These are phyloP conservation scores for Achlya hypogyna DNA, from an alignment of 352 stramenopile species.

Conservation along the genomic window DNA sequence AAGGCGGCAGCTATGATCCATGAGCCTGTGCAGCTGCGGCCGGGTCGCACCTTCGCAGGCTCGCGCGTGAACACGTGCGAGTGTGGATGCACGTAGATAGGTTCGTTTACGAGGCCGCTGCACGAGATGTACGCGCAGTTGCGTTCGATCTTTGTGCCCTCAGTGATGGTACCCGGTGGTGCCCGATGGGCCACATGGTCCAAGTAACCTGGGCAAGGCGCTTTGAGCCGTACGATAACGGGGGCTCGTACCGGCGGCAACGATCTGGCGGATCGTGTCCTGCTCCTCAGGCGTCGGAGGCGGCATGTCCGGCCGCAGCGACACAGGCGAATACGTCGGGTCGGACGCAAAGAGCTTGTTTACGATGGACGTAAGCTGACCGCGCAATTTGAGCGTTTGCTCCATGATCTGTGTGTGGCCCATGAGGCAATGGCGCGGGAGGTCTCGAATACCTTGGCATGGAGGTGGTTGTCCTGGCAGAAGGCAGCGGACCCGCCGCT, in stretches of 20 bases:
- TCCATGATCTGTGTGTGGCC: conserved; percentile 45
- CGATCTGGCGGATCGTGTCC: conserved; percentile 56
- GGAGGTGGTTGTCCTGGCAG: conserved; percentile 64
- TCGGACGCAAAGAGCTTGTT: conserved; percentile 51
- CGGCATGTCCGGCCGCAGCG: conserved; percentile 51
- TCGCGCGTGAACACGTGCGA: conserved; percentile 72
- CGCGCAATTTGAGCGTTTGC: conserved; percentile 77
- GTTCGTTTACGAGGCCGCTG: conserved; percentile 43
- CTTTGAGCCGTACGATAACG: background rate
- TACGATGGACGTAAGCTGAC: conserved; percentile 76
- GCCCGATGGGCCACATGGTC: conserved; percentile 75
- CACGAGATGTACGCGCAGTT: conserved; percentile 71
- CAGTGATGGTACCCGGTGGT: conserved; percentile 57
- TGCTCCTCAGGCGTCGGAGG: conserved; percentile 55
- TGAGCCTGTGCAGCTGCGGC: background rate
- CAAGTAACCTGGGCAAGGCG: conserved; percentile 33
- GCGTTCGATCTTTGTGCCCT: conserved; percentile 73
- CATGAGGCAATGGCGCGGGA: background rate
- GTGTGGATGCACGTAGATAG: conserved; percentile 79
- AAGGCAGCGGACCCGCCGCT: conserved; percentile 49
- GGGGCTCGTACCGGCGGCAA: conserved; percentile 33
- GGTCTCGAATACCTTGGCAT: conserved; percentile 40
- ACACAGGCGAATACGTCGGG: conserved; percentile 30
- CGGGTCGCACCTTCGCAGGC: conserved; percentile 27
- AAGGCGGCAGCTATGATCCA: conserved; percentile 32